Evolutionary conservation across 352 stramenopile genomes (phyloP), one percentile per base, ranked within the genome.

Genomic region (Phytophthora pisi): DNA sequence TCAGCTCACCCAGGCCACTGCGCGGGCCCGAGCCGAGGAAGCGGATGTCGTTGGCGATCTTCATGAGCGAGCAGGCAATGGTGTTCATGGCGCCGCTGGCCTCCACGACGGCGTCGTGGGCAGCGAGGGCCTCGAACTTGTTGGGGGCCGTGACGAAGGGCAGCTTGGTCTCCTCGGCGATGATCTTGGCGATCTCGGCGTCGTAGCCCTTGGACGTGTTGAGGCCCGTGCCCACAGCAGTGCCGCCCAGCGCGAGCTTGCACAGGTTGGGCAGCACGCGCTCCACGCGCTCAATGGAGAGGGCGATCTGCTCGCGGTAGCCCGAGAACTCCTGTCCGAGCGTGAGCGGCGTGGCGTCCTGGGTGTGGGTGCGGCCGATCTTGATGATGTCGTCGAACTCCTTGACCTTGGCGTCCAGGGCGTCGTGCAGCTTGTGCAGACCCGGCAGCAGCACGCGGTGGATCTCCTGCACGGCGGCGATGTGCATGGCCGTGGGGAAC

Each of bases 401-500:
- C n/a, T 83, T 70, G 10, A 84, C 79, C 73, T 99, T 99, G 31
- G 70, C 74, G 55, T 92, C 68, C 7, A 99, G 78, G 20, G 92
- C 82, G 16, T 78, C 78, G 53, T 95, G 88, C 34, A 99, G 77
- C 34, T 86, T 82, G 62, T 87, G 73, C 9, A 98, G 78, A 28
- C 84, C 84, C 3, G 89, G 86, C 0, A 96, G 63, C 45, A 95
- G 58, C 45, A 91, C 76, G 47, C 83, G 77, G 45, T 90, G 70
- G 26, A 98, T 80, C 61, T 97, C 91, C 66, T 97, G 79, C 13
- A 97, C 93, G 16, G 84, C 81, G 3, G 91, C 89, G 79, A 99
- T 98, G 77, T 99, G 95, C 96, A 99, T 99, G 34, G 96, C 96
- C 16, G 96, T 99, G 0, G 97, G 97, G 72, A 98, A 99, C 51